Evolutionary conservation across 306 rosid species (phyloP).

Genomic region (Vachellia collinsii): DNA sequence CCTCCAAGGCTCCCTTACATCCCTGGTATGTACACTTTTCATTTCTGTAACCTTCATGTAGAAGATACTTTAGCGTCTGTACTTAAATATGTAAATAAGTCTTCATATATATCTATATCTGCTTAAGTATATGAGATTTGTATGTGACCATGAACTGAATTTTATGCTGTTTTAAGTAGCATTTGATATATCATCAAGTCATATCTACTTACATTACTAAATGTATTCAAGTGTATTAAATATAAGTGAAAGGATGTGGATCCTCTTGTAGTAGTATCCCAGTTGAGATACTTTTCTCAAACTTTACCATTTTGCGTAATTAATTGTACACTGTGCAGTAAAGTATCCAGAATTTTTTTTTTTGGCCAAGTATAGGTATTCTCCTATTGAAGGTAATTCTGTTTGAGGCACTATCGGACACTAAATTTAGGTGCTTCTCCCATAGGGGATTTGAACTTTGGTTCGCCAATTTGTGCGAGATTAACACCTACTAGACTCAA

Average conservation of each 20-base stretch:
- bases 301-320: background rate
- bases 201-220: background rate
- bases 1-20: slow-evolving; percentile 71
- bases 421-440: no score
- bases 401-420: no score
- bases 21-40: slow-evolving; percentile 58
- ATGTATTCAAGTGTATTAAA: background rate
- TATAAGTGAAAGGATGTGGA: background rate
- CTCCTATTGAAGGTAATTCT: no score
- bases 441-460: no score
- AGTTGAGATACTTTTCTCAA: background rate
- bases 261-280: background rate
- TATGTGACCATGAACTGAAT: background rate
- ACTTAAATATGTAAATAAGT: background rate
- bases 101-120: background rate
- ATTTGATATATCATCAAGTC: background rate
- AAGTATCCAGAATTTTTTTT: background rate
- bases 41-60: background rate
- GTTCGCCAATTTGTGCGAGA: no score
- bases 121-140: background rate
- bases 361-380: no score
- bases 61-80: background rate
- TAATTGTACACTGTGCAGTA: no score
- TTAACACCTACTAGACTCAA: no score
- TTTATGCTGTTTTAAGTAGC: background rate